Conservation (phyloP, 345 rosid genomes). For the Trapa bicornis region DNA sequence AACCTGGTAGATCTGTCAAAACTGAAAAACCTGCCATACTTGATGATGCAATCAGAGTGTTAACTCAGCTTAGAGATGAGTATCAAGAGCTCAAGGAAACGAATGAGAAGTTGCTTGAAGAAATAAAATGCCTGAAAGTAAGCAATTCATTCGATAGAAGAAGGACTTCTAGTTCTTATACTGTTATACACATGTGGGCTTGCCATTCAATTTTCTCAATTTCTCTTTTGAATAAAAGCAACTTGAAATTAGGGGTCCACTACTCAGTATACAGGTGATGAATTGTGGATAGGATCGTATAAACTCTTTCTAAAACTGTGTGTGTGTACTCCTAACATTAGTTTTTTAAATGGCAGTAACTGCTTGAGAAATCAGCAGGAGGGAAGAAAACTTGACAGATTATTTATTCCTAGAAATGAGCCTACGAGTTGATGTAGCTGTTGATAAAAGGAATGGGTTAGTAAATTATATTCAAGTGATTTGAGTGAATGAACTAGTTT, state of each 20-base stretch:
- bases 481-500: not conserved
- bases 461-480: too few relatives aligned
- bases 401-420: not conserved
- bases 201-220: too few relatives aligned
- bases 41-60: constrained; percentile 65
- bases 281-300: not conserved
- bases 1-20: constrained; percentile 70
- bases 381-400: not conserved
- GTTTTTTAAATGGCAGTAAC: too few relatives aligned
- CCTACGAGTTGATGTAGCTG: not conserved
- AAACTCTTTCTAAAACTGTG: not conserved
- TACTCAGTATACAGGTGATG: not conserved
- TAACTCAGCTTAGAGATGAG: constrained; percentile 69
- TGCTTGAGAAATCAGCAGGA: not conserved
- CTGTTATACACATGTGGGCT: not conserved
- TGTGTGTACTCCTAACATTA: not conserved
- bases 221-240: not conserved
- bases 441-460: not conserved
- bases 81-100: constrained; percentile 68
- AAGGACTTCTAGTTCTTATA: not conserved
- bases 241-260: not conserved
- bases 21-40: constrained; percentile 80
- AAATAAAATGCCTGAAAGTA: constrained; percentile 78
- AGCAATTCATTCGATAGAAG: constrained; percentile 3
- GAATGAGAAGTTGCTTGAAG: constrained; percentile 62